Conservation (phyloP, 78 protist genomes). For the Chrysochromulina parva region DNA sequence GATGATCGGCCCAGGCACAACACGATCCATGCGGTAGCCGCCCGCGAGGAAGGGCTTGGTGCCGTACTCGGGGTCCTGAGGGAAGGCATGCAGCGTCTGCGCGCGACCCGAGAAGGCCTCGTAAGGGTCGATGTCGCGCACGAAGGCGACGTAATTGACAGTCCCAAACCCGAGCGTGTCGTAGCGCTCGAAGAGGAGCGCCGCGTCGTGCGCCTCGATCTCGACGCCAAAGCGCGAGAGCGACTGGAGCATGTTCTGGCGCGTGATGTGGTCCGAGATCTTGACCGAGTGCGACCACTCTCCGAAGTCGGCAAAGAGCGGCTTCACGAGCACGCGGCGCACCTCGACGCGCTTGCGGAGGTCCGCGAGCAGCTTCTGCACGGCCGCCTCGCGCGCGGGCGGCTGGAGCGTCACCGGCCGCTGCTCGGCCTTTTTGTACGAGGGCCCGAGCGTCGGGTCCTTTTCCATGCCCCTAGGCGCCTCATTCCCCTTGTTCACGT, state of each 20-base stretch:
- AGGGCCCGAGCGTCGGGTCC: too few species aligned
- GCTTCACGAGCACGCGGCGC: constrained; percentile 21
- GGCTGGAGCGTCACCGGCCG: background rate
- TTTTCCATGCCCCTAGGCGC: too few species aligned
- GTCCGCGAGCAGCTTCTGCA: background rate
- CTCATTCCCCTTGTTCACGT: background rate
- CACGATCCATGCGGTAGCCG: background rate
- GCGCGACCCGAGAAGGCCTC: background rate
- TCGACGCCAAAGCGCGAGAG: background rate
- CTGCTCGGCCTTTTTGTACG: background rate
- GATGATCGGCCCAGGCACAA: background rate
- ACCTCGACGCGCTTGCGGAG: background rate
- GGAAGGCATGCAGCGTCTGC: background rate
- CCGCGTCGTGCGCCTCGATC: background rate
- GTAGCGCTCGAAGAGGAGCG: background rate
- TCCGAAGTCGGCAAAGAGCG: background rate
- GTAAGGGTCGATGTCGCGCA: background rate
- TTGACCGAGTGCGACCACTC: background rate
- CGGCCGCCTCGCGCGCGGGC: background rate
- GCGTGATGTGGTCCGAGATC: background rate
- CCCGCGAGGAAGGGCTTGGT: too few species aligned
- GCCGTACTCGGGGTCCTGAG: background rate
- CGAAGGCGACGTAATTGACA: constrained; percentile 3
- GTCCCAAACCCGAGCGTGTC: background rate
- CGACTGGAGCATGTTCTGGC: background rate